These are phyloP conservation scores for Rosa persica DNA, from an alignment of 306 rosid species.

Conservation along the genomic window DNA sequence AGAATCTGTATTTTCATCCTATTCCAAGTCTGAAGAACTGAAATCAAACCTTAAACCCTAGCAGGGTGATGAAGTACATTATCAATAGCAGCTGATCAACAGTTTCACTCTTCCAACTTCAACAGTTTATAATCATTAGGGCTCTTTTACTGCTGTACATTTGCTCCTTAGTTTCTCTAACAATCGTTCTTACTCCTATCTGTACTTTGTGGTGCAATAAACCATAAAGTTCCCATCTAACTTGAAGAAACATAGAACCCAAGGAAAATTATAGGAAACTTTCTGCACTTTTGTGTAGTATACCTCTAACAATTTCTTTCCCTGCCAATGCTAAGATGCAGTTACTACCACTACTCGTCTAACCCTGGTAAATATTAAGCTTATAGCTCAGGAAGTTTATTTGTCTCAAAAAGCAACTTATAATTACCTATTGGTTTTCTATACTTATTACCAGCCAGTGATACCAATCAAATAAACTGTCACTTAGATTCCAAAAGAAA, in stretches of 20 bases:
- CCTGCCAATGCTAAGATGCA: too few species aligned
- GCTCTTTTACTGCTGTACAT: not conserved
- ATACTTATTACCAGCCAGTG: not conserved
- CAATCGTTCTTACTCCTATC: too few species aligned
- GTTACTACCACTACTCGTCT: not conserved
- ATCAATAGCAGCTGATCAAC: not conserved
- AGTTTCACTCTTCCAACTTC: not conserved
- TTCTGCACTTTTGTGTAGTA: not conserved
- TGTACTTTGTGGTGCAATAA: not conserved
- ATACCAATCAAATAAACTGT: not conserved
- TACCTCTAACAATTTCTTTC: not conserved
- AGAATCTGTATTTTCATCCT: not conserved
- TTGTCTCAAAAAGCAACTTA: not conserved
- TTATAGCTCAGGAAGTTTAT: not conserved
- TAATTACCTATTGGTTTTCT: not conserved
- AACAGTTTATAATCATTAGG: not conserved
- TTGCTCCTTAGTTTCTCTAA: not conserved
- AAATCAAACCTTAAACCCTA: not conserved
- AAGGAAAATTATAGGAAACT: not conserved
- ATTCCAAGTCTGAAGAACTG: not conserved
- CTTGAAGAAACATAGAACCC: not conserved
- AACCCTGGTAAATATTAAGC: not conserved
- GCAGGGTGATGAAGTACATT: too few species aligned
- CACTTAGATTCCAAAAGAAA: too few species aligned
- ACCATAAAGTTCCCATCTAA: not conserved